phyloP scores from a whole-genome alignment of 2,329 filamentous ascomycete species.

The Calonectria honghensis region DNA sequence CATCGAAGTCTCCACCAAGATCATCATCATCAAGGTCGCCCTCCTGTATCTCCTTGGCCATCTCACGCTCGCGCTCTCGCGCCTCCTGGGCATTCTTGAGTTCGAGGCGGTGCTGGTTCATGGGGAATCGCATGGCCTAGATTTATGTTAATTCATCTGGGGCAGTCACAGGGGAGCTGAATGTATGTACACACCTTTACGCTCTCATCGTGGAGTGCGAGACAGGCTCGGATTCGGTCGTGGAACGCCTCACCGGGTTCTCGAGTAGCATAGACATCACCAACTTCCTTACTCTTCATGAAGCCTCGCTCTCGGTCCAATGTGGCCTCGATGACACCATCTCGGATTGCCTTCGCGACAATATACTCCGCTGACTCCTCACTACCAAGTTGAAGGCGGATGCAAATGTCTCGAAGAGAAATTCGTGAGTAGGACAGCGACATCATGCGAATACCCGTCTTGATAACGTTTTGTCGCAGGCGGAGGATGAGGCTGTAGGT shows the following conservation, averaged over 20 bases:
- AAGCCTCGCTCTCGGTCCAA: slow-evolving; percentile 95
- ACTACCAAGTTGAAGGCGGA: slow-evolving; percentile 92
- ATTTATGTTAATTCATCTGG: slow-evolving; percentile 43
- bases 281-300: slow-evolving; percentile 98
- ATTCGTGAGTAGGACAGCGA: slow-evolving; percentile 98
- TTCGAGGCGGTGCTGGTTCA: slow-evolving; percentile 98
- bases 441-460: slow-evolving; percentile 99
- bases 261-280: slow-evolving; percentile 95
- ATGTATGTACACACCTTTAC: slow-evolving; percentile 81
- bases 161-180: neutral
- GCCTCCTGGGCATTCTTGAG: slow-evolving; percentile 99
- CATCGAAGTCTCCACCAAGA: slow-evolving; percentile 95
- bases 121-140: slow-evolving; percentile 98
- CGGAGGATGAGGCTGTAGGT: slow-evolving; percentile 97
- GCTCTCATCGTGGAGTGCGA: slow-evolving; percentile 96
- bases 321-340: slow-evolving; percentile 96
- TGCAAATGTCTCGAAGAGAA: slow-evolving; percentile 96
- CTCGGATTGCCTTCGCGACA: slow-evolving; percentile 97
- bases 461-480: slow-evolving; percentile 98
- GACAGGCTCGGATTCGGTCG: slow-evolving; percentile 93
- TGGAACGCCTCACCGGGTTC: slow-evolving; percentile 99
- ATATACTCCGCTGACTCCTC: slow-evolving; percentile 99
- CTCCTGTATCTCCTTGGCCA: slow-evolving; percentile 99
- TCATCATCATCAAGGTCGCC: slow-evolving; percentile 98
- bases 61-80: slow-evolving; percentile 94